A percentile compares a stretch with the other conserved stretches of the same genome.
phyloP scores from a whole-genome alignment of 2,329 filamentous ascomycete genomes.

The Blastomyces percursus region DNA sequence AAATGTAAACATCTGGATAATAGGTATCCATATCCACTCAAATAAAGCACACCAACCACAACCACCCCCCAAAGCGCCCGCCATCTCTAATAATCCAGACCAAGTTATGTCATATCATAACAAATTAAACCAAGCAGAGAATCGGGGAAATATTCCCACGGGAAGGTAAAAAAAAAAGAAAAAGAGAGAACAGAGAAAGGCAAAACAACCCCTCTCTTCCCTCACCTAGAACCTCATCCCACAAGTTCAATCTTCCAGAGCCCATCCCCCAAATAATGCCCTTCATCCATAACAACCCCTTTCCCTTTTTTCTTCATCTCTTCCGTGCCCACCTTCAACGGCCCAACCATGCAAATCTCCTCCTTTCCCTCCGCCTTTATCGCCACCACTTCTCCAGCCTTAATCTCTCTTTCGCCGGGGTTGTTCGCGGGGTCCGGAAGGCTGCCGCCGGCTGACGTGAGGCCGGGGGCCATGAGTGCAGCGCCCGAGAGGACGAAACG shows the following conservation, averaged over 20 bases:
- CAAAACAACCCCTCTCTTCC: conserved; percentile 35
- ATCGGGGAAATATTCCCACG: background rate
- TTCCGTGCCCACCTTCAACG: conserved; percentile 71
- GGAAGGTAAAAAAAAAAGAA: conserved; percentile 4
- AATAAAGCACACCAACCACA: background rate
- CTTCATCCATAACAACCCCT: conserved; percentile 84
- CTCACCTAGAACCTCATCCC: background rate
- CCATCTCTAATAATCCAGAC: background rate
- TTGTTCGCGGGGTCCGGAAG: conserved; percentile 49
- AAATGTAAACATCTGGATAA: background rate
- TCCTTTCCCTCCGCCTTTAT: conserved; percentile 89
- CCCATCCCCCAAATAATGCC: conserved; percentile 88
- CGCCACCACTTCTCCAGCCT: conserved; percentile 73
- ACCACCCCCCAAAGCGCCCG: background rate
- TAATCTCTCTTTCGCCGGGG: conserved; percentile 48
- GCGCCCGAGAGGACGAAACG: conserved; percentile 91
- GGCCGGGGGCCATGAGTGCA: conserved; percentile 87
- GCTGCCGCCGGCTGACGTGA: conserved; percentile 72
- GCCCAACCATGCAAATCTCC: conserved; percentile 77
- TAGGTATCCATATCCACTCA: background rate
- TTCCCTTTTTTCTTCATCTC: conserved; percentile 93
- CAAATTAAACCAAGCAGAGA: background rate
- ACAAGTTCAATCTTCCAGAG: conserved; percentile 63
- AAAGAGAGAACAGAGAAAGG: conserved; percentile 32
- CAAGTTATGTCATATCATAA: background rate